Percentiles rank a stretch among this genome's conserved stretches.
These are phyloP conservation scores for Ustilago sp. DNA, from an alignment of 1,284 basidiomycete genomes.

Conservation along the genomic window DNA sequence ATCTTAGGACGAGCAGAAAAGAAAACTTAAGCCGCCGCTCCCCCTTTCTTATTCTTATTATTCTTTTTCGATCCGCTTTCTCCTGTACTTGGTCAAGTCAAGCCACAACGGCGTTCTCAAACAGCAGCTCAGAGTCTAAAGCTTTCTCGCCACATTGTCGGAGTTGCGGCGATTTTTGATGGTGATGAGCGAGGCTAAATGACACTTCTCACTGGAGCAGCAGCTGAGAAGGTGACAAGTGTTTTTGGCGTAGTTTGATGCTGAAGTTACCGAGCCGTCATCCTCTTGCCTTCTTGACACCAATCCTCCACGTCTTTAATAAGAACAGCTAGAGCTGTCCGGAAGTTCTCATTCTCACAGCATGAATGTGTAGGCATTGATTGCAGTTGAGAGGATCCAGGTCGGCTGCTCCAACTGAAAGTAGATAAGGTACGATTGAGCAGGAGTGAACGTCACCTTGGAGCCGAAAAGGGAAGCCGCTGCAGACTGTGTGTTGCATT, in stretches of 20 bases:
- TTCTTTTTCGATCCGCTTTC: too few species aligned
- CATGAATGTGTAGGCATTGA: neutral
- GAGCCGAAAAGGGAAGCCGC: neutral
- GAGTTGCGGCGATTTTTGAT: conserved; percentile 29
- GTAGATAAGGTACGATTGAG: neutral
- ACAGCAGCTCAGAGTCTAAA: neutral
- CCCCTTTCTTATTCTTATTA: too few species aligned
- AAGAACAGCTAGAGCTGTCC: too few species aligned
- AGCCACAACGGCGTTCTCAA: neutral
- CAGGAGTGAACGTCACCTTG: neutral
- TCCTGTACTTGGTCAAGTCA: neutral
- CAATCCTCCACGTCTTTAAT: neutral
- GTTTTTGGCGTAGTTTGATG: neutral
- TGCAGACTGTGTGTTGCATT: conserved; percentile 1
- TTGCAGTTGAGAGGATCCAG: neutral
- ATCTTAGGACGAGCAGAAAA: neutral
- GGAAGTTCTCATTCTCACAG: neutral
- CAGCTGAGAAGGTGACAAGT: neutral
- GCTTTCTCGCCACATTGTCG: conserved; percentile 5
- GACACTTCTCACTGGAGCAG: neutral
- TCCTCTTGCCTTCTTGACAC: neutral
- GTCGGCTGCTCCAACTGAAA: neutral
- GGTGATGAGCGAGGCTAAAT: neutral
- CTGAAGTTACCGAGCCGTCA: neutral
- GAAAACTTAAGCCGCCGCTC: neutral